Evolutionary conservation across 768 basidiomycete genomes (phyloP), one percentile per base, ranked within the genome.

Genomic region (Hysterangium stoloniferum): DNA sequence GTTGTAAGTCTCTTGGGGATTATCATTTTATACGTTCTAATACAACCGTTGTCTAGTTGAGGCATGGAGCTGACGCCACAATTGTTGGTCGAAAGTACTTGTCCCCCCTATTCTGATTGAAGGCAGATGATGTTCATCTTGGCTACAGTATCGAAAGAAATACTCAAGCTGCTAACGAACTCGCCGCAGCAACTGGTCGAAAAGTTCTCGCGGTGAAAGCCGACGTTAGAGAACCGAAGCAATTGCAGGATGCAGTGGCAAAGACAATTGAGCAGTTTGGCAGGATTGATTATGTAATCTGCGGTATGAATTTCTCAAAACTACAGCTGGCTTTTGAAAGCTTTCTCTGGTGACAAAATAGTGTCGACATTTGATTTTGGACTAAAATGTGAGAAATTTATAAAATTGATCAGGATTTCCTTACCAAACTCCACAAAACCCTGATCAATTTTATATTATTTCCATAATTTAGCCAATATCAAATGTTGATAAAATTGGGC

Each of bases 241-340:
- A 82, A 12, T 67, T 99, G 33, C 73, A 77, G 53, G 77, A 73
- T 6, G 95, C 95, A 5, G 94, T 89, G 17, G 66, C 78, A 24
- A 75, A 79, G 61, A 78, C 87, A 1, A 76, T 93, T 15, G 77
- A 81, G 54, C 73, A 72, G 57, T 93, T 86, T 61, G 93, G 94
- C 0, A 74, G 74, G 56, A 90, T 99, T 52, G 94, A 99, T 68
- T 95, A 89, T 62, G 94, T 97, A 45, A 88, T 97, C 49, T 92
- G 90, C 62, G 92, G 92, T 87, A 64, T 52, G 74, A 67, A 3
- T 28, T 22, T 43, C 11, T 33, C 40, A 17, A 33, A 35, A 25
- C 24, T 43, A 3, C 37, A 2, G 38, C 44, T 34, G 11, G 4
- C 11, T 13, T 40, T 9, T 31, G n/a, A n/a, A n/a, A n/a, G n/a